These are phyloP conservation scores for Podospora australis DNA, from an alignment of 495 filamentous ascomycete genomes.

Conservation along the genomic window DNA sequence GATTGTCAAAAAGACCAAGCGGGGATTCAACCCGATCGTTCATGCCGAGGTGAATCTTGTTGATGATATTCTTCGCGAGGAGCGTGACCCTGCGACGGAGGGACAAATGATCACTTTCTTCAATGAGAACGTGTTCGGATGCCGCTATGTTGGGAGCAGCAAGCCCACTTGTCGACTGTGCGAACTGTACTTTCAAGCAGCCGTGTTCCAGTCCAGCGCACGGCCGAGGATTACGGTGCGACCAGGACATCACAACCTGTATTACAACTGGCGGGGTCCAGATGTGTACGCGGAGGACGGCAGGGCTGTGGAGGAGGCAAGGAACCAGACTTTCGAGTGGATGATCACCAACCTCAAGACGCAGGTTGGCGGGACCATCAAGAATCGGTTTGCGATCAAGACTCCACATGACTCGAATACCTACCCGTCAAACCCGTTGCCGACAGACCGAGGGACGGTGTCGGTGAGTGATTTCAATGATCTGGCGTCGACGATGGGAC, in stretches of 20 bases:
- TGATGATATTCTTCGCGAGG: constrained; percentile 22
- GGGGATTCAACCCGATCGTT: constrained; percentile 17
- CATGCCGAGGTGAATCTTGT: constrained; percentile 31
- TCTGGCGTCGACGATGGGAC: too few species aligned
- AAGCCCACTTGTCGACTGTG: constrained; percentile 38
- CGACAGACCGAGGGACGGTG: not conserved
- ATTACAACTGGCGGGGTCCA: constrained; percentile 29
- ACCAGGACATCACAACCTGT: constrained; percentile 26
- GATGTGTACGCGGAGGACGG: constrained; percentile 11
- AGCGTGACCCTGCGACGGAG: not conserved
- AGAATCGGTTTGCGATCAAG: not conserved
- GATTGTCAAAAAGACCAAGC: not conserved
- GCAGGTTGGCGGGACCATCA: not conserved
- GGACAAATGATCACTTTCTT: constrained; percentile 18
- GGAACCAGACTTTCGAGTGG: constrained; percentile 10
- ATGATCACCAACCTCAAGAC: constrained; percentile 6
- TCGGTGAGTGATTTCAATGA: not conserved
- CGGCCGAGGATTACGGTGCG: constrained; percentile 15
- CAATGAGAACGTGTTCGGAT: constrained; percentile 17
- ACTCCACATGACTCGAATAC: not conserved
- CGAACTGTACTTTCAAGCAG: constrained; percentile 23
- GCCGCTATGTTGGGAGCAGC: constrained; percentile 30
- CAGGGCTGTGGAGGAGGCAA: not conserved
- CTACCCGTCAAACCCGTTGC: not conserved
- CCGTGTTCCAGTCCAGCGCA: constrained; percentile 12